Conservation (phyloP, 768 basidiomycete genomes). For the Termitomyces sp. region DNA sequence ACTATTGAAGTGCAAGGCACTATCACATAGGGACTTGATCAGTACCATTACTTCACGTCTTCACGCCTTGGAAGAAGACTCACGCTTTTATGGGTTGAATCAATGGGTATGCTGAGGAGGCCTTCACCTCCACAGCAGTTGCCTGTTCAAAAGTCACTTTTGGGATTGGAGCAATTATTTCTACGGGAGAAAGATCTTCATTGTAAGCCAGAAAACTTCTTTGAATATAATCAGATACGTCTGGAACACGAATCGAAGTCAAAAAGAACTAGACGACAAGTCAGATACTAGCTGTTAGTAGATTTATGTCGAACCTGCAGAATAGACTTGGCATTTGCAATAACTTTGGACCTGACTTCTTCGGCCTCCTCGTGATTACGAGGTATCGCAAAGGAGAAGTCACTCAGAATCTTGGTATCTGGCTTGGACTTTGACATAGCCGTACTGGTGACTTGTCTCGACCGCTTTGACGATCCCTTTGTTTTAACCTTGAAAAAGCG, state of each 20-base stretch:
- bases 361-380: conserved; percentile 6
- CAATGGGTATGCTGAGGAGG: conserved; percentile 32
- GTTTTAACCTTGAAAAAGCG: conserved; percentile 1
- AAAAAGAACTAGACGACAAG: conserved; percentile 15
- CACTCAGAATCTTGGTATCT: conserved; percentile 11
- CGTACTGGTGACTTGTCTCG: background rate
- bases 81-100: conserved; percentile 55
- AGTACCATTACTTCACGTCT: background rate
- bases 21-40: conserved; percentile 8
- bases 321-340: conserved; percentile 12
- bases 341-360: conserved; percentile 5
- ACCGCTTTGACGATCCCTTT: background rate
- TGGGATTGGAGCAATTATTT: background rate
- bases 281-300: background rate
- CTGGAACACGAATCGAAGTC: conserved; percentile 10
- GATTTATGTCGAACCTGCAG: conserved; percentile 12
- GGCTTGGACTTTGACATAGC: background rate
- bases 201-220: conserved; percentile 11
- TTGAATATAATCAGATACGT: conserved; percentile 12
- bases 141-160: background rate
- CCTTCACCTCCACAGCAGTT: background rate
- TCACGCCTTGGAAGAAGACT: conserved; percentile 7
- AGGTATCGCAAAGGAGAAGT: conserved; percentile 7
- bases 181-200: background rate
- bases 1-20: conserved; percentile 53